Conservation (phyloP, 257 asterid genomes). For the Capsicum baccatum region DNA sequence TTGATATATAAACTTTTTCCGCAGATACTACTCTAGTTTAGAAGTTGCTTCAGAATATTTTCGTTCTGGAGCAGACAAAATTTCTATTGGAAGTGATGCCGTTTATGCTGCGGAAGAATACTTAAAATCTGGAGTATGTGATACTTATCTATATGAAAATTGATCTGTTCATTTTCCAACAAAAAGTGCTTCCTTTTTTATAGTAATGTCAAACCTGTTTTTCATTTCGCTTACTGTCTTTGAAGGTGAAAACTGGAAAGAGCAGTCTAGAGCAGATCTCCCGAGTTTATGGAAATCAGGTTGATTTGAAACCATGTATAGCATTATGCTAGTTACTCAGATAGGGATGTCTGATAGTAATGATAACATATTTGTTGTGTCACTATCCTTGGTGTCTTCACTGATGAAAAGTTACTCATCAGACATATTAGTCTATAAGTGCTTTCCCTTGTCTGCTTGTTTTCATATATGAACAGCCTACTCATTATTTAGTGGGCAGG, state of each 20-base stretch:
- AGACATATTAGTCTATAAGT: not conserved
- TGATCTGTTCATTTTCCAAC: not conserved
- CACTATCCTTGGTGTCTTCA: constrained; percentile 5
- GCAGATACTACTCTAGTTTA: constrained; percentile 89
- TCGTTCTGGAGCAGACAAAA: constrained; percentile 97
- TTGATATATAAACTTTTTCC: constrained; percentile 6
- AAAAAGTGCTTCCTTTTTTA: constrained; percentile 13
- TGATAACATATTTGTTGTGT: constrained; percentile 13
- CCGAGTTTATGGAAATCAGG: constrained; percentile 96
- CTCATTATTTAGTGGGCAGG: not conserved
- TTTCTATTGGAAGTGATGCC: constrained; percentile 98
- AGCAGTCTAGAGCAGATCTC: constrained; percentile 95
- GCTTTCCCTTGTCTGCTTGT: not conserved
- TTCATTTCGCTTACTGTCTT: constrained; percentile 11
- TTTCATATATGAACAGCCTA: constrained; percentile 1
- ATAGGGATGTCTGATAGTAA: not conserved
- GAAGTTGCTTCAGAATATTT: constrained; percentile 99
- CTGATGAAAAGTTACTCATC: not conserved
- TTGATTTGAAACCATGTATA: constrained; percentile 20
- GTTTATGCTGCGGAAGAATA: constrained; percentile 96
- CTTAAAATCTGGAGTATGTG: constrained; percentile 73
- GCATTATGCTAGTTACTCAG: not conserved
- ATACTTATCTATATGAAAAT: constrained; percentile 16
- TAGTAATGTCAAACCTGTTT: constrained; percentile 29
- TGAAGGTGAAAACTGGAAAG: constrained; percentile 86